Conservation (phyloP, 2,329 filamentous ascomycete genomes). For the Verticillium longisporum region DNA sequence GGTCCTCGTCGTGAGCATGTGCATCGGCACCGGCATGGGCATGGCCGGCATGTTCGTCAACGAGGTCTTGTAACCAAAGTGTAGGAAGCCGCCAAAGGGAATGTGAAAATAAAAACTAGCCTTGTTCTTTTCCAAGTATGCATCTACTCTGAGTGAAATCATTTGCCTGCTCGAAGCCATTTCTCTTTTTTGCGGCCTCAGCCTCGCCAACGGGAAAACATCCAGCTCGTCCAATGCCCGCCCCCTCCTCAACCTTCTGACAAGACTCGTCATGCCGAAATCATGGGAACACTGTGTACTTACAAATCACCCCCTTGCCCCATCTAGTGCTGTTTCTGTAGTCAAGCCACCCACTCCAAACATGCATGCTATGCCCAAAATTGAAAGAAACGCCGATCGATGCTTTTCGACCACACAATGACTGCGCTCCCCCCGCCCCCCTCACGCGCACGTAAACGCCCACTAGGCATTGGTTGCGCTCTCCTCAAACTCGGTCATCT, state of each 20-base stretch:
- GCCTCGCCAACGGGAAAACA: no score
- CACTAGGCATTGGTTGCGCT: constrained; percentile 19
- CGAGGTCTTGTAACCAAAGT: constrained; percentile 27
- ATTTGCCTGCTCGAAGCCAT: no score
- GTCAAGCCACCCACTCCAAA: neutral
- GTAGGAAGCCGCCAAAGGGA: neutral
- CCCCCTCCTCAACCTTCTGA: no score
- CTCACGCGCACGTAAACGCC: neutral
- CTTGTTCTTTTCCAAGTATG: neutral
- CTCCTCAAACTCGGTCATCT: constrained; percentile 69
- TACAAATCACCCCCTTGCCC: neutral
- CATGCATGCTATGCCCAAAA: neutral
- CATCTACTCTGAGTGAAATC: no score
- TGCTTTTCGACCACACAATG: neutral
- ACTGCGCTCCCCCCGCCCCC: neutral
- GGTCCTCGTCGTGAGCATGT: constrained; percentile 90
- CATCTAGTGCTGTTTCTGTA: neutral
- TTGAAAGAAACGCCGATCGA: neutral
- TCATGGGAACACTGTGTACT: neutral
- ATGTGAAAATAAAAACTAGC: neutral
- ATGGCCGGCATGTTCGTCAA: constrained; percentile 63
- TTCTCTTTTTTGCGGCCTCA: no score
- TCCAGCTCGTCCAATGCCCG: no score
- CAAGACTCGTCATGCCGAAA: neutral
- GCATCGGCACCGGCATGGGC: constrained; percentile 62